Conservation (phyloP, 139 green algal species). For the Closterium sp. region DNA sequence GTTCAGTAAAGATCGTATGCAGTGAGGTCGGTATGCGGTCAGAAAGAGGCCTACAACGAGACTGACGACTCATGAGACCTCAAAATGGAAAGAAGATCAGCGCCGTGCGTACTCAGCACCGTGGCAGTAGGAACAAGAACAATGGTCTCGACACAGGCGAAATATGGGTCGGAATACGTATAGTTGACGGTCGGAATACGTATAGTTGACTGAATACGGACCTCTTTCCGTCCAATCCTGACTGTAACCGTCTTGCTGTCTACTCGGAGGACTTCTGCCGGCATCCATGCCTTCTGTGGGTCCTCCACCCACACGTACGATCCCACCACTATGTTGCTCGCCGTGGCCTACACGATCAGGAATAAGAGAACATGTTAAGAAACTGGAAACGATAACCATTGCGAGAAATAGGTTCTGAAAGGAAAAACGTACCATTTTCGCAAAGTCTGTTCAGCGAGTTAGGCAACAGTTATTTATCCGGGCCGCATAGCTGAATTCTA, state of each 20-base stretch:
- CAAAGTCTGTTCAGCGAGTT: neutral
- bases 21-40: too few species aligned
- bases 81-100: neutral
- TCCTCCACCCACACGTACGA: slow-evolving; percentile 34
- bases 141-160: neutral
- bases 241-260: neutral
- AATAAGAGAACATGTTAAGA: neutral
- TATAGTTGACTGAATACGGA: neutral
- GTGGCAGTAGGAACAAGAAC: too few species aligned
- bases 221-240: neutral
- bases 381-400: neutral
- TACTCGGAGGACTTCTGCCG: slow-evolving; percentile 3
- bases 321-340: slow-evolving; percentile 7
- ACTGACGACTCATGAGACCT: neutral
- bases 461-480: neutral
- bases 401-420: neutral
- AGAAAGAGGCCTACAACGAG: too few species aligned
- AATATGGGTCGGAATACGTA: neutral
- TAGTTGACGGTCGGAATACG: too few species aligned
- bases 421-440: neutral
- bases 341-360: neutral
- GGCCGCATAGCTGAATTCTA: neutral
- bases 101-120: neutral
- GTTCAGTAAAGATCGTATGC: neutral
- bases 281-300: slow-evolving; percentile 11